Conservation (phyloP, 306 rosid genomes). For the Luffa acutangula region DNA sequence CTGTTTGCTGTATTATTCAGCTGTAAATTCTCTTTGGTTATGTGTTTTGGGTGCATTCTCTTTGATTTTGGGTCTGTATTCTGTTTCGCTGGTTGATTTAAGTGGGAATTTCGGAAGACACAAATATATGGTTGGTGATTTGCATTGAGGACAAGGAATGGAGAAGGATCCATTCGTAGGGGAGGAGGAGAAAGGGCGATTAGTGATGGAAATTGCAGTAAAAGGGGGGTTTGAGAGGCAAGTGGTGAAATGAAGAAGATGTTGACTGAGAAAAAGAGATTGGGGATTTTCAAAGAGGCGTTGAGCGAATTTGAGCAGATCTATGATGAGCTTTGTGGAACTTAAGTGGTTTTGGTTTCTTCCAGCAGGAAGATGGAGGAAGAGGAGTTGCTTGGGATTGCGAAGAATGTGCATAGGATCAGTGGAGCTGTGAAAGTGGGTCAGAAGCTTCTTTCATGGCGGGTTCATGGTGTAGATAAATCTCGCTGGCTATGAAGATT, state of each 20-base stretch:
- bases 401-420: slow-evolving; percentile 25
- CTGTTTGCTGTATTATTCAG: too few species aligned
- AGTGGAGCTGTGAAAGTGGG: slow-evolving; percentile 46
- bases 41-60: too few species aligned
- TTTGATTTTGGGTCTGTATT: too few species aligned
- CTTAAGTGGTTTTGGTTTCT: slow-evolving; percentile 47
- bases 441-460: slow-evolving; percentile 31
- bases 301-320: slow-evolving; percentile 66
- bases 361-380: slow-evolving; percentile 29
- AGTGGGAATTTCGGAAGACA: too few species aligned
- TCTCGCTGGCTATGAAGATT: not conserved
- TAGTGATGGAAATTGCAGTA: slow-evolving; percentile 18
- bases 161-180: slow-evolving; percentile 9
- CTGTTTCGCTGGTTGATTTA: too few species aligned
- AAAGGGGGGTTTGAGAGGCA: slow-evolving; percentile 35
- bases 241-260: slow-evolving; percentile 53
- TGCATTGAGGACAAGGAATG: too few species aligned
- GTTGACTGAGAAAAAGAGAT: slow-evolving; percentile 41
- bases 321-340: slow-evolving; percentile 45
- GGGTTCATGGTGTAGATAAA: not conserved
- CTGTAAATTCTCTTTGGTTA: too few species aligned
- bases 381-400: slow-evolving; percentile 37
- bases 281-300: slow-evolving; percentile 33
- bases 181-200: slow-evolving; percentile 27
- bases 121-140: too few species aligned